Base-by-base conservation (phyloP, 2,329 filamentous ascomycete genomes). In the Colletotrichum tanaceti region DNA sequence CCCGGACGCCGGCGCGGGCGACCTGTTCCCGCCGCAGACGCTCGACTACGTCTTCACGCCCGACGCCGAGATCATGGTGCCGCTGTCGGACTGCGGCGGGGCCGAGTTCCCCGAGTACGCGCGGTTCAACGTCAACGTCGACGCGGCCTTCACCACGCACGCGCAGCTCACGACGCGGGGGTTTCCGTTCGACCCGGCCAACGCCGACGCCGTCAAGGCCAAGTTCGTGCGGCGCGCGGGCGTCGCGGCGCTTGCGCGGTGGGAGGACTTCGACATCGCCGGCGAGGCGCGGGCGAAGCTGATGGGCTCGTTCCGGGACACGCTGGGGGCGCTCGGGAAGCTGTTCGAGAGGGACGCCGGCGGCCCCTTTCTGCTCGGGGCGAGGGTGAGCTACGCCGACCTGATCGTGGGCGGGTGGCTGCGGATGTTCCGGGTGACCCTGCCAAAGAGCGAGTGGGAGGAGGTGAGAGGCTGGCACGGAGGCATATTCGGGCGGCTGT, bases 331-430 rank as follows among this genome's bases (percentile, higher is more conserved):
- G 5, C 72, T 88, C 44, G 82, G 79, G 0, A 76, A 74, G 69
- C 64, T 84, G 2, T 87, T 82, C 38, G 35, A 18, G 4, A 66
- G 24, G 50, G 79, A 85, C 55, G 53, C 71, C 0, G 75, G 69
- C 14, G 85, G 86, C 7, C 83, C 85, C 0, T 89, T 85, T 57
- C 28, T 89, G 1, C 76, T 86, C 2, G 86, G 85, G 0, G 55
- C 70, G 1, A 73, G 71, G 73, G 78, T 80, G 1, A 83, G 73
- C 52, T 88, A 89, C 77, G 86, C 85, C 1, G 87, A 89, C 72
- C 73, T 88, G 0, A 86, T 89, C 41, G 81, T 89, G 0, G 87
- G 86, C 1, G 85, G 77, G 0, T 89, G 87, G 87, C 63, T 89
- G 74, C 78, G 79, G 6, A 85, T 87, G 82, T 71, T 82, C 61